These are phyloP conservation scores for Fusarium redolens DNA, from an alignment of 2,329 filamentous ascomycete species.

Conservation along the genomic window DNA sequence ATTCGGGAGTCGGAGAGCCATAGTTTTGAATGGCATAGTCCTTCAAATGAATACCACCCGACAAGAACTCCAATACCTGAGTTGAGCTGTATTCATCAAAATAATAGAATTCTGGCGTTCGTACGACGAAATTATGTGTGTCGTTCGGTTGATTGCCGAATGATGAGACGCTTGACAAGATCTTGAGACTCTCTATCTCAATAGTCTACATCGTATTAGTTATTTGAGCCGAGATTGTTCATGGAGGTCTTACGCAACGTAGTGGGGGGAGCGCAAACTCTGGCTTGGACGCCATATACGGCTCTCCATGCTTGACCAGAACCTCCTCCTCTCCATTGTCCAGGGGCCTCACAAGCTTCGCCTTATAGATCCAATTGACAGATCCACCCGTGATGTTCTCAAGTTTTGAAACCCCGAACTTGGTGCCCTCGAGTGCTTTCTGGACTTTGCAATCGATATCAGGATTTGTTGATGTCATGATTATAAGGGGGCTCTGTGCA, in stretches of 20 bases:
- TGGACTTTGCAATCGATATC: background rate
- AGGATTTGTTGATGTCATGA: background rate
- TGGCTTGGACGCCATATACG: slow-evolving; percentile 1
- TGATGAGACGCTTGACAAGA: background rate
- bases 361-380: slow-evolving; percentile 7
- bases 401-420: background rate
- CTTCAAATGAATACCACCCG: background rate
- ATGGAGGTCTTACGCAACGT: background rate
- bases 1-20: background rate
- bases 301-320: slow-evolving; percentile 11
- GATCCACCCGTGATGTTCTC: slow-evolving; percentile 3
- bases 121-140: background rate
- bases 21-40: background rate
- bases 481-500: background rate
- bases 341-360: background rate
- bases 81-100: background rate
- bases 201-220: background rate
- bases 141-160: background rate
- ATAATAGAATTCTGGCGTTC: background rate
- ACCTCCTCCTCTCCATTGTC: background rate
- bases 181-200: background rate
- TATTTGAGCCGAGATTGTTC: too few relatives aligned
- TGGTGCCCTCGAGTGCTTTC: background rate
- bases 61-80: background rate
- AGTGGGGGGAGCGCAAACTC: background rate